A percentile compares a stretch with the other conserved stretches of the same genome.
Conservation (phyloP, 2,329 filamentous ascomycete genomes). For the Claviceps sorghi region DNA sequence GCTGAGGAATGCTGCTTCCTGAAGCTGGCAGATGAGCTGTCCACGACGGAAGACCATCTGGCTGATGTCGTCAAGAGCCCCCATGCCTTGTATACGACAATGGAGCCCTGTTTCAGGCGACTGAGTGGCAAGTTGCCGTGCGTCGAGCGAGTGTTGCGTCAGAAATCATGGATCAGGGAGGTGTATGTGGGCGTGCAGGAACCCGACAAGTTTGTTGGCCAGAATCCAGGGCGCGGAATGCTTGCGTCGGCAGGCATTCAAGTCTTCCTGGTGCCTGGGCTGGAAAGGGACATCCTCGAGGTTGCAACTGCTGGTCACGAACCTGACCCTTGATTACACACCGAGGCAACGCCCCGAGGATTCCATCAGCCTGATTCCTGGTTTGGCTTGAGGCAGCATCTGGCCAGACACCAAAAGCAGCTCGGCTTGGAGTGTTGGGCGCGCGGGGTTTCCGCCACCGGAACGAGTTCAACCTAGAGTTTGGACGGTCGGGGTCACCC, state of each 20-base stretch:
- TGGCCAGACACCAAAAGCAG: background rate
- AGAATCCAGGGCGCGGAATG: constrained; percentile 59
- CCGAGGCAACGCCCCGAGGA: background rate
- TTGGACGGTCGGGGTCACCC: background rate
- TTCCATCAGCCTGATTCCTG: background rate
- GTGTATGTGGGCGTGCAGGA: constrained; percentile 84
- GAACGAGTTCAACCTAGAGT: background rate
- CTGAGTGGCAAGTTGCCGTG: constrained; percentile 64
- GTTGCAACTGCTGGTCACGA: constrained; percentile 73
- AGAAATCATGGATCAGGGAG: constrained; percentile 48
- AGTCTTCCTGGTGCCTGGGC: constrained; percentile 56
- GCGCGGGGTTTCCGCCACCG: background rate
- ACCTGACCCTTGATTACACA: constrained; percentile 6
- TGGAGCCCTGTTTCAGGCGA: constrained; percentile 69
- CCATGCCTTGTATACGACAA: constrained; percentile 67
- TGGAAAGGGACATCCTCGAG: constrained; percentile 67
- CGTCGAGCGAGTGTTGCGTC: constrained; percentile 59
- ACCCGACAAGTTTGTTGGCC: constrained; percentile 75
- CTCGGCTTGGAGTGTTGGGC: background rate
- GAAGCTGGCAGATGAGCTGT: constrained; percentile 45
- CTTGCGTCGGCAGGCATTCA: constrained; percentile 59
- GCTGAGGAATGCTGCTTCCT: constrained; percentile 85
- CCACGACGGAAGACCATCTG: constrained; percentile 39
- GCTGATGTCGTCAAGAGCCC: constrained; percentile 20
- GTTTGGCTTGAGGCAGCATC: background rate